Evolutionary conservation across 1,284 basidiomycete genomes (phyloP).

Genomic region (Pseudozyma tsukubaensis): DNA sequence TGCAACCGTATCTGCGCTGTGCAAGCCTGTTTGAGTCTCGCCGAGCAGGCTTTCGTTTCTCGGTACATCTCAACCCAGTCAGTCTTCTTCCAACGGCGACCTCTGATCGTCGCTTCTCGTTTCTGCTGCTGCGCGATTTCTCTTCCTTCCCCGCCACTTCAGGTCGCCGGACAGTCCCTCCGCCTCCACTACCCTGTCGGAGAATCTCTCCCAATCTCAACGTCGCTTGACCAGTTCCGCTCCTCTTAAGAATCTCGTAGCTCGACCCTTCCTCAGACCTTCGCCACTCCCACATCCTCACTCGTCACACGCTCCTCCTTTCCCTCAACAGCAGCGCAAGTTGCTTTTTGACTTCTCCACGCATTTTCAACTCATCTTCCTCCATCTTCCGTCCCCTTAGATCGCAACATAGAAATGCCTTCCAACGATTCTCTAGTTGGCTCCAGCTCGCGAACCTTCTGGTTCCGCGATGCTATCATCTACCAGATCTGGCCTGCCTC

Average conservation of each 20-base stretch:
- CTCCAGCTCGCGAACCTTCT: conserved; percentile 35
- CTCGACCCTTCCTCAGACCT: background rate
- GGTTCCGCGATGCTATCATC: conserved; percentile 55
- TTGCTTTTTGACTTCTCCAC: background rate
- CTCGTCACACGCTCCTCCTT: background rate
- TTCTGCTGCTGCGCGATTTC: conserved; percentile 1
- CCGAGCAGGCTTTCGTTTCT: conserved; percentile 1
- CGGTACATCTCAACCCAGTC: conserved; percentile 11
- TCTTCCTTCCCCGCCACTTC: conserved; percentile 3
- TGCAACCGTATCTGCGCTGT: background rate
- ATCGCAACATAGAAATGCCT: conserved; percentile 21
- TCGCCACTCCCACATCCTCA: background rate
- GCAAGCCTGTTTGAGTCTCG: conserved; percentile 9
- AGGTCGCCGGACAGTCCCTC: conserved; percentile 25
- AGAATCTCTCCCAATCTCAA: conserved; percentile 12
- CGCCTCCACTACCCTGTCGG: conserved; percentile 1
- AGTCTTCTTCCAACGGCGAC: conserved; percentile 10
- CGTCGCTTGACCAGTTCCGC: conserved; percentile 1
- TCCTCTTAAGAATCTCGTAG: conserved; percentile 3
- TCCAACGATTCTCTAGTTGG: conserved; percentile 44
- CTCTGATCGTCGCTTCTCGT: conserved; percentile 2
- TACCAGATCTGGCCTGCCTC: conserved; percentile 78
- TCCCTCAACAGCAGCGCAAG: background rate
- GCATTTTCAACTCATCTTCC: background rate
- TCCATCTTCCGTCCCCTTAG: background rate